Conservation (phyloP, 1,139 yeast genomes). For the Saccharomyces uvarum region DNA sequence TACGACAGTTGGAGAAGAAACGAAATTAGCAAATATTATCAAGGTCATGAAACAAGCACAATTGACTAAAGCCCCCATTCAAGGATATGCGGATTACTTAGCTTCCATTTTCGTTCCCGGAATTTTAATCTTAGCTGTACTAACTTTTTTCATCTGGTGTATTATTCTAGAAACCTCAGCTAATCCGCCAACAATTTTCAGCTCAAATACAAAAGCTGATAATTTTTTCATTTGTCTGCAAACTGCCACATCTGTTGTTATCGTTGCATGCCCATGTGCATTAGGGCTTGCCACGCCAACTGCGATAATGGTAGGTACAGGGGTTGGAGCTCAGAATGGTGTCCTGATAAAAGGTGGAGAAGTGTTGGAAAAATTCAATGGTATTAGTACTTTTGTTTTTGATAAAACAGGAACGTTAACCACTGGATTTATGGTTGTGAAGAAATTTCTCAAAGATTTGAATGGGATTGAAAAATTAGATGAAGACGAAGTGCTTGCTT, state of each 20-base stretch:
- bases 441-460: slow-evolving; percentile 17
- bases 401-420: slow-evolving; percentile 97
- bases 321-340: slow-evolving; percentile 87
- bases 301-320: slow-evolving; percentile 98
- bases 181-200: slow-evolving; percentile 50
- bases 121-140: slow-evolving; percentile 51
- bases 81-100: slow-evolving; percentile 74
- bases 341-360: slow-evolving; percentile 92
- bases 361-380: slow-evolving; percentile 65
- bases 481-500: slow-evolving; percentile 12
- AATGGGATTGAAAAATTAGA: slow-evolving; percentile 4
- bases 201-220: slow-evolving; percentile 43
- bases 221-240: slow-evolving; percentile 63
- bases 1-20: slow-evolving; percentile 65
- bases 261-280: slow-evolving; percentile 98
- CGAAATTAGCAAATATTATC: slow-evolving; percentile 83
- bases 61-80: slow-evolving; percentile 81
- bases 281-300: slow-evolving; percentile 96
- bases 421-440: slow-evolving; percentile 66
- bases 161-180: slow-evolving; percentile 35
- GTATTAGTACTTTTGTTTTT: slow-evolving; percentile 62
- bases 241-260: slow-evolving; percentile 86
- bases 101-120: slow-evolving; percentile 84
- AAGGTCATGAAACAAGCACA: slow-evolving; percentile 85
- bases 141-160: slow-evolving; percentile 67